phyloP scores from a whole-genome alignment of 257 asterid genomes.

The Fraxinus pennsylvanica region DNA sequence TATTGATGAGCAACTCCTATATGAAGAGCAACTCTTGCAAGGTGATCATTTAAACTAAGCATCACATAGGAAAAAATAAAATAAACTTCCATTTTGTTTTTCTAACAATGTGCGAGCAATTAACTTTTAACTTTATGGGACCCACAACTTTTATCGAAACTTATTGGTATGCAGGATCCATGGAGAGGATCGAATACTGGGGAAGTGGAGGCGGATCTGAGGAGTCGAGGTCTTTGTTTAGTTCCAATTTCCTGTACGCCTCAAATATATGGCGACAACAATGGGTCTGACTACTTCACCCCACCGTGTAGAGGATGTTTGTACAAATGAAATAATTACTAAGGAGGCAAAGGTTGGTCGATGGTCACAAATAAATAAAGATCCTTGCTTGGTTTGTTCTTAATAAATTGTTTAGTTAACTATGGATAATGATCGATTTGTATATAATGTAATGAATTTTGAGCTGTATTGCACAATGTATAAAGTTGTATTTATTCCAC shows the following conservation, averaged over 20 bases:
- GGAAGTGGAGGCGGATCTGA: slow-evolving; percentile 19
- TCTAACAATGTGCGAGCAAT: no score
- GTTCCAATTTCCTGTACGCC: slow-evolving; percentile 37
- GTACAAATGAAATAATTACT: slow-evolving; percentile 21
- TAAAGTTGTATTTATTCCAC: no score
- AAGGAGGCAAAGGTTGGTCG: not conserved
- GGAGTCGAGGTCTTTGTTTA: slow-evolving; percentile 38
- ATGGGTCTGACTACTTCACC: slow-evolving; percentile 28
- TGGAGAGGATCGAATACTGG: slow-evolving; percentile 25
- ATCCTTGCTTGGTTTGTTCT: not conserved
- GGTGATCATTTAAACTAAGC: slow-evolving; percentile 15
- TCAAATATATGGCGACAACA: slow-evolving; percentile 23
- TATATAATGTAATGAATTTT: not conserved
- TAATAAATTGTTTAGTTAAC: not conserved
- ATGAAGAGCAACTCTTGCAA: slow-evolving; percentile 27
- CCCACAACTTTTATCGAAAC: no score
- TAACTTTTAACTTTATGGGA: no score
- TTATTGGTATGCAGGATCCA: slow-evolving; percentile 1
- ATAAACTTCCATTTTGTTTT: no score
- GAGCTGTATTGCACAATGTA: not conserved
- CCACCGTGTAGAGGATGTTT: slow-evolving; percentile 32
- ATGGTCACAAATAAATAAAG: not conserved
- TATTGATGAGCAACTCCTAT: slow-evolving; percentile 28
- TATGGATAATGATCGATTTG: not conserved
- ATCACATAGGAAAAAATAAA: no score